Percentiles rank a stretch among this genome's conserved stretches.
These are phyloP conservation scores for Aspergillus sp. DNA, from an alignment of 2,329 filamentous ascomycete species.

Conservation along the genomic window DNA sequence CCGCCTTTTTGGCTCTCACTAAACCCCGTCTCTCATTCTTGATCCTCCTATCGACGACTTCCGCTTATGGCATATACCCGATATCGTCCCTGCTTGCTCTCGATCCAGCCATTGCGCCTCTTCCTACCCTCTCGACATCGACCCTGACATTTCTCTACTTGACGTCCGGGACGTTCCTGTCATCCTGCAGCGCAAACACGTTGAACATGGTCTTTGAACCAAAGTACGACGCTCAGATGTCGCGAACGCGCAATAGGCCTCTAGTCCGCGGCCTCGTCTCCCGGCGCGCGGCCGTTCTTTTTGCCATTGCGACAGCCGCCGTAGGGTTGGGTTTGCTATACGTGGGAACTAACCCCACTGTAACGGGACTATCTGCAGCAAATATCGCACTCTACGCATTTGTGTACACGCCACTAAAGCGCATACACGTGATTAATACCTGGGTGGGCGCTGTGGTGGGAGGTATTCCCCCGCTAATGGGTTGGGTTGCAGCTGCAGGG, in stretches of 20 bases:
- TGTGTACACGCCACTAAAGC: conserved; percentile 89
- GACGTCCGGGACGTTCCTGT: conserved; percentile 82
- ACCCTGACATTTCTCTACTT: conserved; percentile 91
- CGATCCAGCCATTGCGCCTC: conserved; percentile 64
- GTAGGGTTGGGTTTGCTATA: conserved; percentile 73
- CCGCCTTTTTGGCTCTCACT: conserved; percentile 84
- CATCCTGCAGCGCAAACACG: conserved; percentile 87
- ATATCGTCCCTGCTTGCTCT: conserved; percentile 83
- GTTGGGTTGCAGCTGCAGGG: conserved; percentile 92
- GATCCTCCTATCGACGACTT: conserved; percentile 86
- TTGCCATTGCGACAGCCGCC: conserved; percentile 72
- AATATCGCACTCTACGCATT: conserved; percentile 92
- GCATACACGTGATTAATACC: conserved; percentile 81
- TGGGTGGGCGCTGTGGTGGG: conserved; percentile 94
- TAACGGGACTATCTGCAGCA: conserved; percentile 75
- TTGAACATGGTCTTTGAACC: conserved; percentile 98
- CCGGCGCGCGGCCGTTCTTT: conserved; percentile 68
- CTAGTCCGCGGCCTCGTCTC: conserved; percentile 80
- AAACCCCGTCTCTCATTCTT: conserved; percentile 92
- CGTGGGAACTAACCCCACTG: conserved; percentile 90
- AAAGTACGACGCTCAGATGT: conserved; percentile 87
- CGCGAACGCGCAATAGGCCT: conserved; percentile 84
- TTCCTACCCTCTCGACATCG: conserved; percentile 66
- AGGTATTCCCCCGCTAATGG: conserved; percentile 93
- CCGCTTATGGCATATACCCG: conserved; percentile 88